These are phyloP conservation scores for Beauveria scarabaeidicola DNA, from an alignment of 2,329 filamentous ascomycete species.

Conservation along the genomic window DNA sequence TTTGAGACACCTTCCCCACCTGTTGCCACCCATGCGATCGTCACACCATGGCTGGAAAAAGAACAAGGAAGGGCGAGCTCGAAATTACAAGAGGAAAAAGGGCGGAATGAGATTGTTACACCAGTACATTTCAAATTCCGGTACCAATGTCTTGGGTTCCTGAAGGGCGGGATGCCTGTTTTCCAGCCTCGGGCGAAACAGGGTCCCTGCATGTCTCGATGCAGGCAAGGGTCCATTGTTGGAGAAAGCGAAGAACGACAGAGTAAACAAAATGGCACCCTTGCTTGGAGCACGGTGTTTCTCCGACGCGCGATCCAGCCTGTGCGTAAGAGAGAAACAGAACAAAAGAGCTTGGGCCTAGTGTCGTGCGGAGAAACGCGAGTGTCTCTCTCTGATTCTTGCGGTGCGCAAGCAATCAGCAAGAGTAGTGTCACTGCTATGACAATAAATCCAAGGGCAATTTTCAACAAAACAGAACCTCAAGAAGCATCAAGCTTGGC, in stretches of 20 bases:
- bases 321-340: background rate
- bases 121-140: background rate
- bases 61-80: background rate
- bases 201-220: slow-evolving; percentile 1
- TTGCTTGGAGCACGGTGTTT: background rate
- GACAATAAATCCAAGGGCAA: no score
- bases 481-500: no score
- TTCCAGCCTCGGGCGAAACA: background rate
- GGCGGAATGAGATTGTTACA: background rate
- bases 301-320: slow-evolving; percentile 2
- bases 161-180: background rate
- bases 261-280: background rate
- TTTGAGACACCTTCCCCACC: slow-evolving; percentile 9
- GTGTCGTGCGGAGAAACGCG: background rate
- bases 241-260: background rate
- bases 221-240: background rate
- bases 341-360: background rate
- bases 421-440: no score
- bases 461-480: no score
- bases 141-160: slow-evolving; percentile 3
- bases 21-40: slow-evolving; percentile 3
- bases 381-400: background rate
- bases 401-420: no score
- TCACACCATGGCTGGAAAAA: slow-evolving; percentile 1
- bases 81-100: slow-evolving; percentile 1